Base-by-base conservation (phyloP, 345 rosid species). In the Litchi chinensis region DNA sequence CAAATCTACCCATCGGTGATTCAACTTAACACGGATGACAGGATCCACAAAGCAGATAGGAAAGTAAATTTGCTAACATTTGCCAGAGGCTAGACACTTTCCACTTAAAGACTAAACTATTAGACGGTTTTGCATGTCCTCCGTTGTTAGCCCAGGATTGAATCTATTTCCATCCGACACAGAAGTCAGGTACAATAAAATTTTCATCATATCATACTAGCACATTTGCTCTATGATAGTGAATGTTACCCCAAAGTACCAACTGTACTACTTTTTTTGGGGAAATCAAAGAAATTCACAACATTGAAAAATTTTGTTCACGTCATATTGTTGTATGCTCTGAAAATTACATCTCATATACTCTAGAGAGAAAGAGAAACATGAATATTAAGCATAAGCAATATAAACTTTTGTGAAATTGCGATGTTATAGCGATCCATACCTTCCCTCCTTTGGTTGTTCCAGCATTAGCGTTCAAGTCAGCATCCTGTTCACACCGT, bases 391-490 rank as follows among this genome's bases (percentile, higher is more conserved):
- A 21, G 39, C 8, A 50, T 1, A 54, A 6, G 65, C 13, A 67
- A 16, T 28, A 15, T 39, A 39, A 67, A 13, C 18, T 48, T 56
- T 66, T 21, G 10, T 21, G 26, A 12, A 59, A 50, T 57, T 13
- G 21, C 70, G 37, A 78, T 67, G n/a, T 77, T 63, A 32, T 28
- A 46, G 64, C 28, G 22, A 40, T 64, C 28, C 54, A 46, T 87
- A 93, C 95, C 98, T 92, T 90, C 68, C 76, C 84, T 68, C 59
- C 89, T 79, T 92, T 91, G 82, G 73, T 76, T 3, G 79, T 76
- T 83, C 88, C 85, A 24, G 74, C 72, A 62, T 83, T 86, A 64
- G 82, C 81, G 84, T 96, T 91, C 86, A 83, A 84, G 83, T 89
- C 93, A 81, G 97, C 93, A 90, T 89, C 89, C 98, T 96, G 65